A percentile compares a stretch with the other conserved stretches of the same genome.
Evolutionary conservation across 768 basidiomycete genomes (phyloP).

Genomic region (Pulveroboletus ravenelii): DNA sequence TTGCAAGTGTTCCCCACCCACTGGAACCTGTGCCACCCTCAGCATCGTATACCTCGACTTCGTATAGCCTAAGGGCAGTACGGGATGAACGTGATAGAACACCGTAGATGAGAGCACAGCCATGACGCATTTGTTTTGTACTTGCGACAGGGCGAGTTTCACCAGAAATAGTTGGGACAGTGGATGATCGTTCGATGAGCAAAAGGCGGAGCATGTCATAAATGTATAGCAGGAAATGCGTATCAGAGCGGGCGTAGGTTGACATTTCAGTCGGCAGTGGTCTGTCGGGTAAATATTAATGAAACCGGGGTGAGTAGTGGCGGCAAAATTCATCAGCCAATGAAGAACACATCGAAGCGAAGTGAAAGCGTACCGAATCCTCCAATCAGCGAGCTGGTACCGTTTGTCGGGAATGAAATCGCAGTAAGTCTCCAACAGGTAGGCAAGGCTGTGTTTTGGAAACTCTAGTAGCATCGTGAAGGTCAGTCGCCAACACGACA

Average conservation of each 20-base stretch:
- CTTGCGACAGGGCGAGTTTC: conserved; percentile 4
- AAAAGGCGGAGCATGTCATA: conserved; percentile 89
- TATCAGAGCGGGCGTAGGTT: conserved; percentile 90
- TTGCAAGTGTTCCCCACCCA: conserved; percentile 76
- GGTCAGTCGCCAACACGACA: not conserved
- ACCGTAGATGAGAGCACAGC: conserved; percentile 48
- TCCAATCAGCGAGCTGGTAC: conserved; percentile 97
- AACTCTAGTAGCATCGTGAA: conserved; percentile 48
- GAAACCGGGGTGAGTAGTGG: not conserved
- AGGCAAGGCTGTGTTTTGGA: conserved; percentile 77
- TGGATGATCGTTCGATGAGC: conserved; percentile 65
- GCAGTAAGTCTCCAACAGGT: conserved; percentile 83
- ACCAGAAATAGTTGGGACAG: conserved; percentile 22
- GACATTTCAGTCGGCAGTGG: conserved; percentile 89
- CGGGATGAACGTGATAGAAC: conserved; percentile 71
- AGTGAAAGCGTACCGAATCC: conserved; percentile 59
- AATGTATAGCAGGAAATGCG: conserved; percentile 89
- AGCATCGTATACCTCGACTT: conserved; percentile 65
- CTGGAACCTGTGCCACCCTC: conserved; percentile 57
- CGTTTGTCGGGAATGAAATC: conserved; percentile 90
- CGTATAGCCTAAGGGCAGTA: conserved; percentile 70
- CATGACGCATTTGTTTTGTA: conserved; percentile 11
- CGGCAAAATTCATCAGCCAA: not conserved
- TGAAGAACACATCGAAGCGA: not conserved
- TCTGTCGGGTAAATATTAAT: conserved; percentile 25